Base-by-base conservation (phyloP, 768 basidiomycete genomes). In the Rhodotorula kratochvilovae region DNA sequence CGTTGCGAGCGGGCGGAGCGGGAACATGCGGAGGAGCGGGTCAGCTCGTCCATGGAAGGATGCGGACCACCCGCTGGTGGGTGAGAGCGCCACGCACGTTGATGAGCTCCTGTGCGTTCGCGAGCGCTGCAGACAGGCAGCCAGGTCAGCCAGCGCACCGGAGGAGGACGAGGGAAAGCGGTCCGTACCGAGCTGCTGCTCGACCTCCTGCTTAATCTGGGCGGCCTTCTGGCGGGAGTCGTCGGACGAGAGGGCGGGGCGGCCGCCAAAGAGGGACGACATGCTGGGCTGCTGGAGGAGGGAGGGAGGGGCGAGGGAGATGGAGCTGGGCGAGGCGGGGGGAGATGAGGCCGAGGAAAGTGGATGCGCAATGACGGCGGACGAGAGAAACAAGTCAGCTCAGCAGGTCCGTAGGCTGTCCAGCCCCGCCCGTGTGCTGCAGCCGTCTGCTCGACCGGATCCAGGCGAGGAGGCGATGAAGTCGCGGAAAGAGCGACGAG, bases 101-200 rank as follows among this genome's bases (percentile, higher is more conserved):
- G 61, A 75, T 66, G 45, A 75, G 53, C 50, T 75, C 74, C 57
- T 75, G 74, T 2, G 74, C 74, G 61, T 75, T 72, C 17, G 74
- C 74, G 46, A 75, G 67, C 2, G 74, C 73, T 74, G 58, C 13
- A 2, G 2, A 7, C 16, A 11, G 15, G 42, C 10, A 10, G 29
- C 23, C 8, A 19, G 27, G 7, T 39, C 12, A 33, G 59, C 39
- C 6, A 29, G 45, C 6, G 29, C 29, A 17, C 13, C 13, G 5
- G 23, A 13, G 39, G 33, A 46, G 27, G 17, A 39, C 27, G 39
- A 17, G 16, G 11, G 56, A 21, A 13, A 6, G 39, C 0, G 25
- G 43, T 53, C n/a, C 72, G 42, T 2, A 70, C 72, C 73, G 45
- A 75, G 67, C 61, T 75, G 74, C n/a, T 67, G 39, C 27, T 55